Evolutionary conservation across 1,284 basidiomycete genomes (phyloP).

Genomic region (Agroathelia rolfsii): DNA sequence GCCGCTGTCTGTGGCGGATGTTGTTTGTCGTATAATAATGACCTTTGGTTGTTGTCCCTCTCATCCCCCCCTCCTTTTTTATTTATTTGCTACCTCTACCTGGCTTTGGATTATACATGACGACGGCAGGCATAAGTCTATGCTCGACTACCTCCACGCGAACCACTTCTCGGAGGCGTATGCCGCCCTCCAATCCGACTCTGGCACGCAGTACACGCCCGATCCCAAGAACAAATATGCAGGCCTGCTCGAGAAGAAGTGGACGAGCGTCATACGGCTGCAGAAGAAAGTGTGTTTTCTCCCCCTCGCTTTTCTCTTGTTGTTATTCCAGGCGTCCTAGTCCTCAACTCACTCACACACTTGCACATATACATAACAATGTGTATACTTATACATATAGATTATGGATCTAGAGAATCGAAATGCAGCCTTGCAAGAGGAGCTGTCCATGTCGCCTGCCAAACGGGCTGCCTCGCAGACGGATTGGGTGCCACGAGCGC

Average conservation of each 20-base stretch:
- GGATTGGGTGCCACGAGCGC: constrained; percentile 79
- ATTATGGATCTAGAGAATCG: constrained; percentile 85
- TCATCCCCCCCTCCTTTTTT: background rate
- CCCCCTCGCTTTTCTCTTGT: constrained; percentile 5
- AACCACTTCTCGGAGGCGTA: constrained; percentile 56
- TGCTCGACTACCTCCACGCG: constrained; percentile 74
- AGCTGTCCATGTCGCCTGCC: constrained; percentile 53
- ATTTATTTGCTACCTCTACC: constrained; percentile 4
- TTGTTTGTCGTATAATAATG: no score
- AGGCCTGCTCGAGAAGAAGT: constrained; percentile 88
- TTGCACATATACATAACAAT: constrained; percentile 2
- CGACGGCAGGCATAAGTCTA: constrained; percentile 63
- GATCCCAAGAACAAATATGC: constrained; percentile 79
- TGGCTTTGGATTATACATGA: constrained; percentile 9
- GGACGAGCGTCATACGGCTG: constrained; percentile 86
- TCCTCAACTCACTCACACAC: constrained; percentile 2
- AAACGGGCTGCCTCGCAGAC: constrained; percentile 43
- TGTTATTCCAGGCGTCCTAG: constrained; percentile 1
- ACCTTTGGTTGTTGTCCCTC: background rate
- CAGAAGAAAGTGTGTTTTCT: constrained; percentile 74
- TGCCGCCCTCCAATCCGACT: constrained; percentile 53
- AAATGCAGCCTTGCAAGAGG: constrained; percentile 71
- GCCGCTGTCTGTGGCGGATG: constrained; percentile 4
- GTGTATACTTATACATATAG: constrained; percentile 26
- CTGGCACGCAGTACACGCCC: constrained; percentile 54